phyloP scores from a whole-genome alignment of 2,329 filamentous ascomycete species.

The Hypoxylon rubiginosum region DNA sequence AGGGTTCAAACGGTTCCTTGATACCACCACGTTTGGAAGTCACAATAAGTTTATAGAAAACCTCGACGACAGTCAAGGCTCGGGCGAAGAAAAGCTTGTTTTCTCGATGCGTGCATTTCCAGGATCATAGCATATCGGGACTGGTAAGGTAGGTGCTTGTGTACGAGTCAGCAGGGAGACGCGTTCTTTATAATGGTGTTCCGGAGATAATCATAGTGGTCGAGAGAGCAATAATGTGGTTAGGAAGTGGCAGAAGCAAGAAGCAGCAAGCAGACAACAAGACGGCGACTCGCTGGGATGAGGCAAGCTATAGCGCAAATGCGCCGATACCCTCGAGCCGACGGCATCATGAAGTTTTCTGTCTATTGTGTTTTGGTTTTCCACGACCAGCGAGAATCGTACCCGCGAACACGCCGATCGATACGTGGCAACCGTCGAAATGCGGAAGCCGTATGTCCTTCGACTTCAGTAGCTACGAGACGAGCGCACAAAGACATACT shows the following conservation, averaged over 20 bases:
- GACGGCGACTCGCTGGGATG: constrained; percentile 25
- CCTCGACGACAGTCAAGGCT: constrained; percentile 52
- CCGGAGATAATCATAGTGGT: constrained; percentile 46
- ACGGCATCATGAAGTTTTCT: constrained; percentile 43
- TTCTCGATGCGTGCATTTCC: constrained; percentile 58
- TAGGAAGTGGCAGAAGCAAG: constrained; percentile 31
- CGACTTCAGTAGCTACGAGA: constrained; percentile 42
- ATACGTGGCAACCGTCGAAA: constrained; percentile 48
- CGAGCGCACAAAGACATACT: constrained; percentile 39
- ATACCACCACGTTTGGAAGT: constrained; percentile 52
- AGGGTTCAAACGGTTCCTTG: constrained; percentile 47
- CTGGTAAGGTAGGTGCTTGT: constrained; percentile 45
- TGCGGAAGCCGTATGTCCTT: constrained; percentile 43
- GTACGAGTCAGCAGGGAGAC: constrained; percentile 50
- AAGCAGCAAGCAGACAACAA: constrained; percentile 18
- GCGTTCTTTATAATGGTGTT: constrained; percentile 48
- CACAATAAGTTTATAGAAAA: constrained; percentile 53
- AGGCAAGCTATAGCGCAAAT: constrained; percentile 31
- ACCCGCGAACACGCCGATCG: constrained; percentile 43
- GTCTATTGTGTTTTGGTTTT: constrained; percentile 39
- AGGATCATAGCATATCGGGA: constrained; percentile 55
- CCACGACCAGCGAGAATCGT: constrained; percentile 37
- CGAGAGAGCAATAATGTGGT: constrained; percentile 32
- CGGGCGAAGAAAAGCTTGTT: constrained; percentile 57
- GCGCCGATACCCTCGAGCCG: constrained; percentile 36